Evolutionary conservation across 768 basidiomycete species (phyloP), one percentile per base, ranked within the genome.

Genomic region (Asterophora lycoperdoides): DNA sequence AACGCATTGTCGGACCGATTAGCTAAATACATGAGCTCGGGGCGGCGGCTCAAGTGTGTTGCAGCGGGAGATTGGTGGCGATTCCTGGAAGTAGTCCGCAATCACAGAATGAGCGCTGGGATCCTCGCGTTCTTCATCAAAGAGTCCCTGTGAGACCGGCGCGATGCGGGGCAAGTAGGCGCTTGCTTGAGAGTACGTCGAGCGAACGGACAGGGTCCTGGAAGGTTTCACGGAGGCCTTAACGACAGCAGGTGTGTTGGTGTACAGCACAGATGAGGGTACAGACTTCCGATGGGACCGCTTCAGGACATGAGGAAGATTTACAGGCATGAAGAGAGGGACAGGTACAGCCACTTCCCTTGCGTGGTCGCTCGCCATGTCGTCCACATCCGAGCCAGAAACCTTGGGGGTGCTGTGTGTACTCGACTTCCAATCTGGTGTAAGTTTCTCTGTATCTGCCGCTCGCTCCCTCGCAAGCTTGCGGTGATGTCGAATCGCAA

Each of bases 401-500:
- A 36, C 55, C 50, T 59, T 52, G 36, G 61, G 57, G 43, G 39
- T 52, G 33, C 43, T 56, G 42, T 52, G 57, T 32, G 39, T 38
- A 38, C 55, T 60, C 8, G 50, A 39, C 10, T 53, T 44, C 4
- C 53, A 54, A 36, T 50, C 53, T 18, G 59, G 44, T 4, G 53
- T 47, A 8, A 56, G 51, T 40, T 59, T 60, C 48, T 60, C 58
- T 3, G 55, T 40, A 17, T 63, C 53, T 3, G 28, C 48, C 14
- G 41, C 44, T 39, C 57, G 50, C 38, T 64, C 58, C 23, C 54
- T 41, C 26, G 48, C 46, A 9, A 59, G 51, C 44, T 60, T 64
- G 14, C 63, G 58, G 23, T 61, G 60, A 37, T 63, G 64, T 8
- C 59, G 60, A 35, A 69, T 43, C 6, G 61, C 60, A 18, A 70